Evolutionary conservation across 139 green algal genomes (phyloP), one percentile per base, ranked within the genome.

Genomic region (Coelastrella sp.): DNA sequence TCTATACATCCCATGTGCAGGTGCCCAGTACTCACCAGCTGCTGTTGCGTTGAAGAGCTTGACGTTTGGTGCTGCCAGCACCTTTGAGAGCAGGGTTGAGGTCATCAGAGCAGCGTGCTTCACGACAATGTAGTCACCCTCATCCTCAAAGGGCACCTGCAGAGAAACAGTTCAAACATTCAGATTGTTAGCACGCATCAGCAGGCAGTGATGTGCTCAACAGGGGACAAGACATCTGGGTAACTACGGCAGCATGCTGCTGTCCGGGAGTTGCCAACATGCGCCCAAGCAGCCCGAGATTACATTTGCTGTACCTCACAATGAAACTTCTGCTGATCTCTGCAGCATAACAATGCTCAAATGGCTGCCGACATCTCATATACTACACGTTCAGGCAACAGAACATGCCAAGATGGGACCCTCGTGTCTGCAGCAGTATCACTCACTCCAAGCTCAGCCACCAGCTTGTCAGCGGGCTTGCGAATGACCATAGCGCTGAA

Each of bases 1-100:
- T 47, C 32, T 47, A 47, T 2, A 47, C 32, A 47, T 47, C 32
- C 32, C 32, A 47, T 59, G 74, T 80, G 74, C n/a, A 19, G 74
- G 23, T 16, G 11, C 73, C 17, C 22, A 58, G 5, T 58, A 16
- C 74, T 80, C 17, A 80, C 74, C 74, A 88, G 92, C 97, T 5
- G 96, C 96, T 0, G 95, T 97, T 7, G 98, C 98, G 93, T 99
- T 99, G 97, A 99, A 99, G 5, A 99, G 96, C 95, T 99, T 99
- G 75, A 99, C 94, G 91, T 99, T 99, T 89, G 96, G 96, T 10
- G 96, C 94, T 77, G 93, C 89, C 60, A 99, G 95, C 32, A 99
- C 98, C 92, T 99, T 97, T 89, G 94, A 88, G 23, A 99, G 93
- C 56, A 99, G 93, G 32, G 97, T 99, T 76, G 97, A 98, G n/a